Evolutionary conservation across 2,329 filamentous ascomycete species (phyloP), one percentile per base, ranked within the genome.

Genomic region (Fusarium pseudocircinatum): DNA sequence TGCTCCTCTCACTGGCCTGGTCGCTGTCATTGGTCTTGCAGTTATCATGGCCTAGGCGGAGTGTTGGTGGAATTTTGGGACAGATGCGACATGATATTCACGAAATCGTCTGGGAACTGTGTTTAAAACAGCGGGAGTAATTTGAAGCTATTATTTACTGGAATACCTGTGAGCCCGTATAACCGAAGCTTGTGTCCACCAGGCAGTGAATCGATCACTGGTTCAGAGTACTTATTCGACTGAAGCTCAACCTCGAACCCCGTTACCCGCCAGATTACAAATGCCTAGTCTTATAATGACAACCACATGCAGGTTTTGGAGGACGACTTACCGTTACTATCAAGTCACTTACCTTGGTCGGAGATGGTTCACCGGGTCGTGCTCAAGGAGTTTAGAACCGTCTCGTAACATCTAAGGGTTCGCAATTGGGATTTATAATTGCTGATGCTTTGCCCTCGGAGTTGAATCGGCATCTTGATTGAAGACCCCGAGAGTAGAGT

Each of bases 21-120:
- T 77, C 28, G 65, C 69, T 20, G 72, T 62, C 15, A 40, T 74
- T 42, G 76, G 70, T 11, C 47, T 73, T 36, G 72, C 71, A 20
- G 40, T 78, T 46, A 60, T 74, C 37, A 60, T 78, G 72, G 40
- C 63, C 32, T 78, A 24, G 47, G 47, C n/a, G 16, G 30, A 50
- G 47, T 24, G 53, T 24, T 28, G 32, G 28, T 40, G 30, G 22
- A 7, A 30, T 11, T 24, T 44, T 24, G 6, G n/a, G 58, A n/a
- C 36, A 44, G 54, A 75, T 60, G 67, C 64, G 67, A 62, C 36
- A 74, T 54, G 71, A 74, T 40, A 54, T 61, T 56, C 52, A 74
- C 47, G 71, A 69, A 60, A 52, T 65, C 49, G 28, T 47, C 37
- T 60, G 30, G 22, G 22, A 54, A 40, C 12, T 60, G 34, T 54